Conservation (phyloP, 2,329 filamentous ascomycete species). For the Penicillium sp. region DNA sequence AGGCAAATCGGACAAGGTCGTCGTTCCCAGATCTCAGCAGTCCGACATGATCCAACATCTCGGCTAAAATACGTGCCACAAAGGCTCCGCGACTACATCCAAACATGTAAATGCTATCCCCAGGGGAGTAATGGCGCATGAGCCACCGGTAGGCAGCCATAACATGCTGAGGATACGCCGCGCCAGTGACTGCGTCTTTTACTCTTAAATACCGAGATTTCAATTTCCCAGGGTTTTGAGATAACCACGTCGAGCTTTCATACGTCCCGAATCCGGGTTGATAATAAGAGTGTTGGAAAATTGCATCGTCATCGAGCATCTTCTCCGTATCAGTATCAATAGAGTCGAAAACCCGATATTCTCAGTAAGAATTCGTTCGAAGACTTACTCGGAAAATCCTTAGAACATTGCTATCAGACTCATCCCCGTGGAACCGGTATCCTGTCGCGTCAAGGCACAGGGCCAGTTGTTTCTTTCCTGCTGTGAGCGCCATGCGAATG, state of each 20-base stretch:
- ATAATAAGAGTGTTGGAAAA: constrained; percentile 44
- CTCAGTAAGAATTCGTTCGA: no score
- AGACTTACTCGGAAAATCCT: no score
- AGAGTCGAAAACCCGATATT: no score
- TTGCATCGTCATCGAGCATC: constrained; percentile 43
- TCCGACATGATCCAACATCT: constrained; percentile 83
- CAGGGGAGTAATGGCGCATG: constrained; percentile 68
- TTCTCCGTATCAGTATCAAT: no score
- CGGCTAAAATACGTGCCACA: constrained; percentile 72
- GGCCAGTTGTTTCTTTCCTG: no score
- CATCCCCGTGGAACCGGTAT: no score
- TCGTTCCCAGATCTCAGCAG: constrained; percentile 79
- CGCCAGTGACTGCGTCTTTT: constrained; percentile 72
- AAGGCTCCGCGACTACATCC: constrained; percentile 74
- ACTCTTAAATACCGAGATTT: constrained; percentile 51
- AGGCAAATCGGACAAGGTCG: constrained; percentile 80
- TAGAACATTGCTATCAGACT: no score
- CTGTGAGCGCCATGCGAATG: no score
- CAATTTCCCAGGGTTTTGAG: constrained; percentile 41
- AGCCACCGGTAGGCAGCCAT: constrained; percentile 80
- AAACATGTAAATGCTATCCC: constrained; percentile 66
- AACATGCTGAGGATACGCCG: constrained; percentile 78
- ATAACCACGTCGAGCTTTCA: constrained; percentile 33
- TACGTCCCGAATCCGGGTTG: constrained; percentile 49
- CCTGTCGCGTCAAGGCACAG: no score